phyloP scores from a whole-genome alignment of 768 basidiomycete genomes.

The Suillus discolor region DNA sequence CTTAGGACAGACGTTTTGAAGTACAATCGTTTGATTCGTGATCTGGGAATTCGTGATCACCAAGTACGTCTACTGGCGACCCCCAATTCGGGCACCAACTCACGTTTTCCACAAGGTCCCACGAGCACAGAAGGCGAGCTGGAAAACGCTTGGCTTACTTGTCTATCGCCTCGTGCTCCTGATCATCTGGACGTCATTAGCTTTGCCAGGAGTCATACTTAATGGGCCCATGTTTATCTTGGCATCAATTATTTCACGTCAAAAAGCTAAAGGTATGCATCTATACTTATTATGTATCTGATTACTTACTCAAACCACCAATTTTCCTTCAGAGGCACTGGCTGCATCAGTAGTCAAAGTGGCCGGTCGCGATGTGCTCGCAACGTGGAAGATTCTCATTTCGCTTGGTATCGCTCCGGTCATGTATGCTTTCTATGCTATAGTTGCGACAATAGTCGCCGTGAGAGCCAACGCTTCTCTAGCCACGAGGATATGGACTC shows the following conservation, averaged over 20 bases:
- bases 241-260: conserved; percentile 83
- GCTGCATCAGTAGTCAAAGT: conserved; percentile 95
- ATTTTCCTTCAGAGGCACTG: conserved; percentile 71
- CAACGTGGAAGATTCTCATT: conserved; percentile 96
- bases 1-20: conserved; percentile 79
- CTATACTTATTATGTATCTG: not conserved
- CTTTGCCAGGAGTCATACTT: conserved; percentile 87
- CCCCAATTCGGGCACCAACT: conserved; percentile 5
- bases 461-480: conserved; percentile 65
- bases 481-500: conserved; percentile 71
- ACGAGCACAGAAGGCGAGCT: conserved; percentile 78
- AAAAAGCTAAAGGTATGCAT: conserved; percentile 80
- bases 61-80: conserved; percentile 54
- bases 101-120: conserved; percentile 61
- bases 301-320: conserved; percentile 6
- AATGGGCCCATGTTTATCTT: conserved; percentile 93
- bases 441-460: conserved; percentile 73
- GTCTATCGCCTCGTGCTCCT: conserved; percentile 81
- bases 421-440: conserved; percentile 81
- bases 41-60: conserved; percentile 92
- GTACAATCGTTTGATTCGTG: conserved; percentile 86
- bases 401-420: conserved; percentile 89
- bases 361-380: conserved; percentile 94
- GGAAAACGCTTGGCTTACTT: conserved; percentile 85
- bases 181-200: conserved; percentile 77